These are phyloP conservation scores for Butyriboletus loyo DNA, from an alignment of 768 basidiomycete genomes.

Conservation along the genomic window DNA sequence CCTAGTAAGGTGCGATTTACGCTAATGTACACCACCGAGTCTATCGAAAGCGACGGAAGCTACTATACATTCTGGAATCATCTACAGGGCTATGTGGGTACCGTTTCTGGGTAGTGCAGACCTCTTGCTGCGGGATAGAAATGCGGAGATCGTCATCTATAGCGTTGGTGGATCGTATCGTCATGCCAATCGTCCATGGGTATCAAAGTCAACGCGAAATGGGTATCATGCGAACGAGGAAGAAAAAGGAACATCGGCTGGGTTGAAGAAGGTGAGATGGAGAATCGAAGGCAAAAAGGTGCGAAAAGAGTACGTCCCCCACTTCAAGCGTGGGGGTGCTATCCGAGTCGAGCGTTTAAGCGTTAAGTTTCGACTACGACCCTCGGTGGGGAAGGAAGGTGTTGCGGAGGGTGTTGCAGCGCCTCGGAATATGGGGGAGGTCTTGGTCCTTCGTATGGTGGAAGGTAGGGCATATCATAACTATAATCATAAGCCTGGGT, in stretches of 20 bases:
- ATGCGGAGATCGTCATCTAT: background rate
- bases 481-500: background rate
- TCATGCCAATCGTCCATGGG: background rate
- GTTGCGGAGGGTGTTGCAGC: background rate
- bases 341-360: background rate
- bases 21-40: background rate
- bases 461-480: no score
- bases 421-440: constrained; percentile 11
- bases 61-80: background rate
- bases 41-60: background rate
- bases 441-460: constrained; percentile 9
- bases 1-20: background rate
- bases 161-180: background rate
- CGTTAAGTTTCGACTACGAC: constrained; percentile 1
- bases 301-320: no score
- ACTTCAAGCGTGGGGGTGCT: background rate
- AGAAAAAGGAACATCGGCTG: background rate
- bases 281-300: background rate
- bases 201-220: background rate
- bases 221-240: constrained; percentile 4
- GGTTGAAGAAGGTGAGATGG: background rate
- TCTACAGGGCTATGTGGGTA: background rate
- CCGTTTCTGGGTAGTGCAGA: background rate
- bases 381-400: background rate
- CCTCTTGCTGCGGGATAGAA: background rate